Conservation (phyloP, 75 land plant genomes). For the Cunninghamia lanceolata region DNA sequence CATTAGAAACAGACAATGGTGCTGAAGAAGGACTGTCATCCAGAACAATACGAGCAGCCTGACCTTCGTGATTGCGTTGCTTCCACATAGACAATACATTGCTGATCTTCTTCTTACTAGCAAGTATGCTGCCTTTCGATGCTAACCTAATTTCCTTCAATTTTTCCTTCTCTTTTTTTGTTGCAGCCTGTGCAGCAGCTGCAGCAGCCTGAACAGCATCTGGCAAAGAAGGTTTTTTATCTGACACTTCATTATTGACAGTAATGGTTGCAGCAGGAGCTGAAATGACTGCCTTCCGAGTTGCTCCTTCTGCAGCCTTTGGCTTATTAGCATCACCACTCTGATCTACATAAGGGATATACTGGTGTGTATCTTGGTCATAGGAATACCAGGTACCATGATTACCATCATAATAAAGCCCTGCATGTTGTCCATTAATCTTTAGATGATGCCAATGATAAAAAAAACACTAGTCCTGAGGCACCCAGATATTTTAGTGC, state of each 20-base stretch:
- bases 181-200: conserved; percentile 80
- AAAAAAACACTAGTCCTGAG: neutral
- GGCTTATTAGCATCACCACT: conserved; percentile 24
- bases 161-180: conserved; percentile 92
- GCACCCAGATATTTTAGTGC: neutral
- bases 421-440: conserved; percentile 28
- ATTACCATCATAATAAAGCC: conserved; percentile 98
- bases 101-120: conserved; percentile 89
- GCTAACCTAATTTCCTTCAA: conserved; percentile 78
- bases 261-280: conserved; percentile 69
- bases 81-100: conserved; percentile 93
- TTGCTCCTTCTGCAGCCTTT: conserved; percentile 36
- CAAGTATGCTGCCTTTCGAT: conserved; percentile 69
- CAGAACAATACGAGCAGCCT: conserved; percentile 50
- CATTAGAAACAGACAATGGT: conserved; percentile 11
- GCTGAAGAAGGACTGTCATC: conserved; percentile 28
- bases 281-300: conserved; percentile 63
- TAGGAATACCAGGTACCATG: conserved; percentile 90
- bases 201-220: conserved; percentile 98
- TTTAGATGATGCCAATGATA: neutral
- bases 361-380: conserved; percentile 84
- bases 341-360: conserved; percentile 69
- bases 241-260: conserved; percentile 27
- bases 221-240: conserved; percentile 69
- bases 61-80: conserved; percentile 90